Conservation (phyloP, 2,329 filamentous ascomycete species). For the Xylariaceae sp. region DNA sequence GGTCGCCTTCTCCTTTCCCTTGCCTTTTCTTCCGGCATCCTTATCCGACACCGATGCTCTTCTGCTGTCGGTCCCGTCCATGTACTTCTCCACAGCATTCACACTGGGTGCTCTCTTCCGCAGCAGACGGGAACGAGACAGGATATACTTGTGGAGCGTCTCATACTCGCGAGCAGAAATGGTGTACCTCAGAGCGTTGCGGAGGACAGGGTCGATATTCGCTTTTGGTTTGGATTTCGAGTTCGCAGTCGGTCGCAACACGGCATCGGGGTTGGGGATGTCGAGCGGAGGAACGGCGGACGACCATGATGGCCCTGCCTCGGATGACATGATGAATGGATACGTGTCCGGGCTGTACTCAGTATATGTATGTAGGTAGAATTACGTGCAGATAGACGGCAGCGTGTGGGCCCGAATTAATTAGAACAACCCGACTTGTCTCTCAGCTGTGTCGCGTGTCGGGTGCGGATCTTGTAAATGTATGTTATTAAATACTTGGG, state of each 20-base stretch:
- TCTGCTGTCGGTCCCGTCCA: conserved; percentile 41
- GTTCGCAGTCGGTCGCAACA: conserved; percentile 25
- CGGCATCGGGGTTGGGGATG: conserved; percentile 21
- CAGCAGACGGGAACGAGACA: conserved; percentile 68
- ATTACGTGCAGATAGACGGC: neutral
- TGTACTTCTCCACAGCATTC: conserved; percentile 58
- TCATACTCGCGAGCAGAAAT: conserved; percentile 86
- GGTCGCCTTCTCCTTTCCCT: conserved; percentile 34
- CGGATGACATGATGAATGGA: conserved; percentile 25
- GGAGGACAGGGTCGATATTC: conserved; percentile 69
- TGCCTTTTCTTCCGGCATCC: conserved; percentile 36
- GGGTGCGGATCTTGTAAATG: neutral
- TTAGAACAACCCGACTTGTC: too few species aligned
- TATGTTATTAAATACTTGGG: neutral
- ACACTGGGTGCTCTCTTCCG: conserved; percentile 59
- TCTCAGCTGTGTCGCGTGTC: too few species aligned
- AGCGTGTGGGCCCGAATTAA: neutral
- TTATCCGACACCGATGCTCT: conserved; percentile 19
- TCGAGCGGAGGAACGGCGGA: conserved; percentile 28
- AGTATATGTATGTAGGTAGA: neutral
- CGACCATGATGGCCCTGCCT: conserved; percentile 23
- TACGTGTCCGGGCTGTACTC: neutral
- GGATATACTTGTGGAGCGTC: conserved; percentile 78
- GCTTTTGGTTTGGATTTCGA: conserved; percentile 32
- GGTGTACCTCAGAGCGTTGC: conserved; percentile 85